phyloP scores from a whole-genome alignment of 2,329 filamentous ascomycete species.

The Diaporthe aspalathi region DNA sequence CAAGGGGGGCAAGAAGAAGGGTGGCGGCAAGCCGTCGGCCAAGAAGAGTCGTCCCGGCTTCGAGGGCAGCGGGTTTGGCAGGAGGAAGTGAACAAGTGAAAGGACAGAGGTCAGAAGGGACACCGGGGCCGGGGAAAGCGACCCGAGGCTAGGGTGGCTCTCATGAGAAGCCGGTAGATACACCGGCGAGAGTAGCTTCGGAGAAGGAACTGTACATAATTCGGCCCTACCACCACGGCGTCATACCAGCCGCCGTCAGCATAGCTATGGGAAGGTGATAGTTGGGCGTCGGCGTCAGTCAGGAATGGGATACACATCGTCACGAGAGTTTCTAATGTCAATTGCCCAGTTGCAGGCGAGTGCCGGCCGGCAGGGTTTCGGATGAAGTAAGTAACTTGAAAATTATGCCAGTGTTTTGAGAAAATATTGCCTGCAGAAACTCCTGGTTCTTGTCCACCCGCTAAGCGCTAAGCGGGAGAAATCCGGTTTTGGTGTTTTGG shows the following conservation, averaged over 20 bases:
- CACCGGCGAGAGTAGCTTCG: neutral
- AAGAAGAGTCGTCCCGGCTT: conserved; percentile 73
- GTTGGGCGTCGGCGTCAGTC: conserved; percentile 8
- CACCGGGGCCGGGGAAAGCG: neutral
- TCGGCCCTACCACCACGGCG: conserved; percentile 28
- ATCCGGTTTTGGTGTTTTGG: conserved; percentile 6
- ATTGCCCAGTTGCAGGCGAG: neutral
- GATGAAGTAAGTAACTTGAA: conserved; percentile 7
- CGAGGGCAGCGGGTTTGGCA: conserved; percentile 70
- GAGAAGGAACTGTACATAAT: conserved; percentile 27
- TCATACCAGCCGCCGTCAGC: conserved; percentile 28
- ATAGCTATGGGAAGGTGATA: conserved; percentile 28
- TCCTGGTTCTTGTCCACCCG: conserved; percentile 25
- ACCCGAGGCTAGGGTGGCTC: neutral
- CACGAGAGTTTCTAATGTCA: neutral
- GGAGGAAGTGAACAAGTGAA: conserved; percentile 54
- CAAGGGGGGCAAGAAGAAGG: conserved; percentile 67
- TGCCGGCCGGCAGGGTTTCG: neutral
- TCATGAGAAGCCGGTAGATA: neutral
- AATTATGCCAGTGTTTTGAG: conserved; percentile 25
- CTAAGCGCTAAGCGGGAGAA: conserved; percentile 9
- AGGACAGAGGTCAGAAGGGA: neutral
- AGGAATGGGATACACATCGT: neutral
- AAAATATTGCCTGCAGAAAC: conserved; percentile 22
- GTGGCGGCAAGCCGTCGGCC: conserved; percentile 63